phyloP scores from a whole-genome alignment of 179 eudicot genomes.

The Actinidia arguta region DNA sequence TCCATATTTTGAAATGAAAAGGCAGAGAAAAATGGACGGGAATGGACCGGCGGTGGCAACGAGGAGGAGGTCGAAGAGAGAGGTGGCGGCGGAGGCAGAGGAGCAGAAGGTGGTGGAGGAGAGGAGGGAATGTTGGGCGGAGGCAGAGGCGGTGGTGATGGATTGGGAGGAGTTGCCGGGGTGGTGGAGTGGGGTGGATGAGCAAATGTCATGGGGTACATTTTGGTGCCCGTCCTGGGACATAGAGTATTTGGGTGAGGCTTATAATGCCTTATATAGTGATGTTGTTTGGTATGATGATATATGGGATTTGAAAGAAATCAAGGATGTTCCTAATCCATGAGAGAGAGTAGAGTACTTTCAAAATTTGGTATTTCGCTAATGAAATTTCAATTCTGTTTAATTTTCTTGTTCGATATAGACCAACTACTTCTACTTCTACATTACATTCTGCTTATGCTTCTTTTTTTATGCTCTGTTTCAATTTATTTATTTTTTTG shows the following conservation, averaged over 20 bases:
- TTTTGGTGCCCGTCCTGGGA: conserved; percentile 46
- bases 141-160: background rate
- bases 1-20: background rate
- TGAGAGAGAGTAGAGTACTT: no score
- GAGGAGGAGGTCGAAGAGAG: background rate
- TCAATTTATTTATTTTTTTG: no score
- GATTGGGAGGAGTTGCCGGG: background rate
- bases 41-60: background rate
- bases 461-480: no score
- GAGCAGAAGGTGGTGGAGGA: background rate
- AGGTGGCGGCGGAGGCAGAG: background rate
- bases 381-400: no score
- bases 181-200: conserved; percentile 32
- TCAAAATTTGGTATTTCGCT: no score
- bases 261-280: conserved; percentile 22
- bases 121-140: background rate
- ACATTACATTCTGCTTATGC: no score
- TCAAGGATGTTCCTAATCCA: conserved; percentile 28
- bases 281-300: conserved; percentile 45
- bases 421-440: no score
- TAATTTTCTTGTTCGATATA: no score
- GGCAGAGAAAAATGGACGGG: background rate
- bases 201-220: conserved; percentile 49
- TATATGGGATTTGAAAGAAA: conserved; percentile 37
- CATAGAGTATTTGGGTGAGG: conserved; percentile 23